Percentiles rank a stretch among this genome's conserved stretches.
These are phyloP conservation scores for Diutina mesorugosa DNA, from an alignment of 1,139 yeast genomes.

Conservation along the genomic window DNA sequence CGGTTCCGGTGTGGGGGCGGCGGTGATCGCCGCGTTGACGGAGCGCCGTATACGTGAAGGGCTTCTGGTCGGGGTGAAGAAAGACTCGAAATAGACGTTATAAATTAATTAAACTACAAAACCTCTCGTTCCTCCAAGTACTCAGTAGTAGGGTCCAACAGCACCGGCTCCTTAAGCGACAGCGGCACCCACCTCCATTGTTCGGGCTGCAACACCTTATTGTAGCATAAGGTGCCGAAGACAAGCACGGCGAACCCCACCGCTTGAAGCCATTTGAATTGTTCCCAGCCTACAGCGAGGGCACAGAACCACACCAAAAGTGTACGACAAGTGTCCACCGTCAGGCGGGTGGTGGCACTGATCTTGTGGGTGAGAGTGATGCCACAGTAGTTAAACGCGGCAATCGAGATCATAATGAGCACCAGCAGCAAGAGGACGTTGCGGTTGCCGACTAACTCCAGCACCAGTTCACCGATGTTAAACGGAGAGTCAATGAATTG, in stretches of 20 bases:
- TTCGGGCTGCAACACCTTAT: slow-evolving; percentile 48
- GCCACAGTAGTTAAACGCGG: slow-evolving; percentile 65
- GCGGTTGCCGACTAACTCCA: slow-evolving; percentile 31
- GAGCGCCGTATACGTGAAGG: slow-evolving; percentile 62
- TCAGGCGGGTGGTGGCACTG: slow-evolving; percentile 70
- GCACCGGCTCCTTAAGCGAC: not conserved
- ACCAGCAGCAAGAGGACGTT: slow-evolving; percentile 40
- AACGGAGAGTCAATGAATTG: slow-evolving; percentile 36
- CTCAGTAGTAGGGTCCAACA: not conserved
- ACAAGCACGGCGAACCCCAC: slow-evolving; percentile 55
- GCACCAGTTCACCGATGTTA: slow-evolving; percentile 40
- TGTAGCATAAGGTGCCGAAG: slow-evolving; percentile 63
- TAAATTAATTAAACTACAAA: not conserved
- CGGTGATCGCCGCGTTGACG: slow-evolving; percentile 90
- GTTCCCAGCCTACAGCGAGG: slow-evolving; percentile 66
- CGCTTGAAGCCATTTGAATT: slow-evolving; percentile 46
- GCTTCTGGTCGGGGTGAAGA: slow-evolving; percentile 54
- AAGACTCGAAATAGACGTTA: slow-evolving; percentile 2
- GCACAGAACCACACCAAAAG: slow-evolving; percentile 71
- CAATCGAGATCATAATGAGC: slow-evolving; percentile 59
- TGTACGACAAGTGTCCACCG: slow-evolving; percentile 71
- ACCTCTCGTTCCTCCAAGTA: not conserved
- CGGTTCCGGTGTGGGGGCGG: slow-evolving; percentile 98
- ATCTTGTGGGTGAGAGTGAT: slow-evolving; percentile 51
- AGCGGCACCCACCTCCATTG: slow-evolving; percentile 32